phyloP scores from a whole-genome alignment of 768 basidiomycete species.

The Tulasnella sp. region DNA sequence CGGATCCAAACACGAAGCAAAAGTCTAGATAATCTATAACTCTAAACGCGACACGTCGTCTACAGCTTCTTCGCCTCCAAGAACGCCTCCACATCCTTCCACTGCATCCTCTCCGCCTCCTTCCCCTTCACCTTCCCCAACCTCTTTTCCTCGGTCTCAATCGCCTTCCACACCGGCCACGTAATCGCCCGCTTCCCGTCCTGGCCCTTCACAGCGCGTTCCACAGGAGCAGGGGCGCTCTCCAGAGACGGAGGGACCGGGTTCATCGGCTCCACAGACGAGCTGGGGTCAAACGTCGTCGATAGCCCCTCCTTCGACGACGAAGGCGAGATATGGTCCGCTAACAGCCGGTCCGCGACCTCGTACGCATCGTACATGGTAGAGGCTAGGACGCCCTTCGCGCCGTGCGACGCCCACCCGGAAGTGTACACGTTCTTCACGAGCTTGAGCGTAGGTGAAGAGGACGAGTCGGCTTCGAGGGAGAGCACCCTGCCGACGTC shows the following conservation, averaged over 20 bases:
- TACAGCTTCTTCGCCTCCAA: too few species aligned
- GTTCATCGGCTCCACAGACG: constrained; percentile 25
- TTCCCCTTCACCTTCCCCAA: constrained; percentile 48
- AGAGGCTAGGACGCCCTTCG: constrained; percentile 78
- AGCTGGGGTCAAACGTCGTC: too few species aligned
- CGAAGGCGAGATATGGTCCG: too few species aligned
- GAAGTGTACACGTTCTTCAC: constrained; percentile 67
- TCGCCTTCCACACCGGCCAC: constrained; percentile 62
- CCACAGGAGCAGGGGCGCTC: constrained; percentile 34
- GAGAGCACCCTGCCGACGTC: too few species aligned
- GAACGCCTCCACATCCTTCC: constrained; percentile 27
- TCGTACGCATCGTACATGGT: constrained; percentile 90
- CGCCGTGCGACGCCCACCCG: constrained; percentile 88
- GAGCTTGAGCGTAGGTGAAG: too few species aligned
- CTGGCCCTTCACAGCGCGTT: constrained; percentile 30
- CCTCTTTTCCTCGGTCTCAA: constrained; percentile 60
- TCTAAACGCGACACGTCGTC: too few species aligned
- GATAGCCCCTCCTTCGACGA: too few species aligned
- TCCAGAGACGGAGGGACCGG: constrained; percentile 30
- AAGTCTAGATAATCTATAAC: too few species aligned
- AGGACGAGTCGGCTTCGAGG: too few species aligned
- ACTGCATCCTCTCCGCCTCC: constrained; percentile 65
- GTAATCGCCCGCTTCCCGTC: constrained; percentile 33
- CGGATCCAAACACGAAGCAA: too few species aligned
- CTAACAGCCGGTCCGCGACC: constrained; percentile 57